These are phyloP conservation scores for Tuber umbilicatum DNA, from an alignment of 495 filamentous ascomycete genomes.

Conservation along the genomic window DNA sequence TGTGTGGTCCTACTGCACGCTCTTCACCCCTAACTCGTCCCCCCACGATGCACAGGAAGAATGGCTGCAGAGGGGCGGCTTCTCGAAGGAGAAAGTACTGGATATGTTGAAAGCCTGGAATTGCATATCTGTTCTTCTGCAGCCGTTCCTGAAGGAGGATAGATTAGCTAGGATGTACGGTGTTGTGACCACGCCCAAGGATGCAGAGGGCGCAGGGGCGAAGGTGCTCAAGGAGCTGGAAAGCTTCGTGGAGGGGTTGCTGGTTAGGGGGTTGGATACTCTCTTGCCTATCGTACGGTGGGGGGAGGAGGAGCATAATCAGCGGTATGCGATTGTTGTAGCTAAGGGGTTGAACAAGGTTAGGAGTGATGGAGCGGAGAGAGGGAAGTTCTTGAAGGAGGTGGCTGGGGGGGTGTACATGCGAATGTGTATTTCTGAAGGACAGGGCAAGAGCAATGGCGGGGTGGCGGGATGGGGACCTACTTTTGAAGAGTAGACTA, in stretches of 20 bases:
- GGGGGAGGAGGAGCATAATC: slow-evolving; percentile 18
- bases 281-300: slow-evolving; percentile 24
- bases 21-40: not conserved
- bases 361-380: slow-evolving; percentile 9
- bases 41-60: not conserved
- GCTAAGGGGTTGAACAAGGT: slow-evolving; percentile 17
- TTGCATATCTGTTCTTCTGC: slow-evolving; percentile 33
- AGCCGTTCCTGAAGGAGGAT: slow-evolving; percentile 23
- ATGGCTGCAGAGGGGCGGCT: slow-evolving; percentile 20
- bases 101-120: slow-evolving; percentile 36
- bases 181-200: slow-evolving; percentile 9
- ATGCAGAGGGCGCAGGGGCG: not conserved
- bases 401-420: slow-evolving; percentile 20
- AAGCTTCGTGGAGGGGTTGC: not conserved
- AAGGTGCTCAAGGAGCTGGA: not conserved
- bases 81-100: slow-evolving; percentile 10
- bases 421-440: slow-evolving; percentile 9
- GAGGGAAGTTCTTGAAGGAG: slow-evolving; percentile 20
- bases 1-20: slow-evolving; percentile 32
- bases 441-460: not conserved
- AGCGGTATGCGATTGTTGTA: slow-evolving; percentile 25
- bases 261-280: slow-evolving; percentile 16
- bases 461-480: slow-evolving; percentile 19
- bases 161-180: slow-evolving; percentile 21
- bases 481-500: slow-evolving; percentile 21